Base-by-base conservation (phyloP, 1,139 yeast species). In the Suhomyces anneliseae region DNA sequence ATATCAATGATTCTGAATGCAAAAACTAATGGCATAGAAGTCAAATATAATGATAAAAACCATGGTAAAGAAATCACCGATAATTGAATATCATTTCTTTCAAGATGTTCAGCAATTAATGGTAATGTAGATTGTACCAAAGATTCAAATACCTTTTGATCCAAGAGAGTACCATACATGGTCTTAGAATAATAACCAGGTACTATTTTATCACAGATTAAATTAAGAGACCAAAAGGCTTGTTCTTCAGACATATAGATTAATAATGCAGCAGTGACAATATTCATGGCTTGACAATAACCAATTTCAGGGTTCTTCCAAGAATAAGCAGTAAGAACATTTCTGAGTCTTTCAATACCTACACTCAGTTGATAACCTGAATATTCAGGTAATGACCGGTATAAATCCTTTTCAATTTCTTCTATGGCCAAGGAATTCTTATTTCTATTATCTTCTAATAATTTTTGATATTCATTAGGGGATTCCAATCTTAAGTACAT, bases 241-340 rank as follows among this genome's bases (percentile, higher is more conserved):
- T 95, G 99, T 55, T 93, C 99, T 65, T 95, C 99, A 8, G 95
- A 87, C 87, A 90, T 92, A 65, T 87, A 92, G 46, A 95, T 93
- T 50, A 95, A 74, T 46, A 95, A 69, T 0, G 97, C 97, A 0
- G 99, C 99, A 1, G 86, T 89, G 7, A 95, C 97, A 48, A 95
- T 95, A 64, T 95, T 95, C 99, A 95, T 95, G 1, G 99, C 99
- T 64, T 95, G 99, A 64, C 99, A 95, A 66, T 95, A 95, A 0
- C 99, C 99, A 24, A 95, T 90, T 44, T 93, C 97, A 0, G 97
- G 97, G 61, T 92, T 90, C 58, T 88, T 89, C 98, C 98, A 93
- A 0, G 97, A 89, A 61, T 90, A 95, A 0, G 97, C 97, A 0
- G 95, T 87, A 52, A 95, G 75, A 0, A 95, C 99, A 49, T 95